phyloP scores from a whole-genome alignment of 805 yeast species.

The Metschnikowia bowlesiae region DNA sequence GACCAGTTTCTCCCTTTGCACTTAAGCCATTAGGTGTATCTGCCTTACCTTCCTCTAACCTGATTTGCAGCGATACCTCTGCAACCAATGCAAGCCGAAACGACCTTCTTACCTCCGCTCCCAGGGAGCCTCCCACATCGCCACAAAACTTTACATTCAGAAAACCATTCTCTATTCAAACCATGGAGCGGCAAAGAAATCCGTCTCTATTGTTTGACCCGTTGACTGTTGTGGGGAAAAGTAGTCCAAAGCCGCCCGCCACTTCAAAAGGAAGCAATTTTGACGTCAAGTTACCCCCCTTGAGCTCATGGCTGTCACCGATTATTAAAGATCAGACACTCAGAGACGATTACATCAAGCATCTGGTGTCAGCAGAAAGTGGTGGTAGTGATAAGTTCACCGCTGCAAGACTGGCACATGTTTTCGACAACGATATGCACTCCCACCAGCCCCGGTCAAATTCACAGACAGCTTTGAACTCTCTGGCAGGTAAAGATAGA shows the following conservation, averaged over 20 bases:
- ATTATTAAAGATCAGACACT: background rate
- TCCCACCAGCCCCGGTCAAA: background rate
- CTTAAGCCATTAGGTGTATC: background rate
- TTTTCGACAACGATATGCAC: background rate
- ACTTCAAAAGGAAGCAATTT: background rate
- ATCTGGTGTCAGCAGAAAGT: background rate
- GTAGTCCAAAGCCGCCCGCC: background rate
- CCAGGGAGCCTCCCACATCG: background rate
- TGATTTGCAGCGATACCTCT: background rate
- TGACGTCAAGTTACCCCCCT: constrained; percentile 1
- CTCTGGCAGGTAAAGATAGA: background rate
- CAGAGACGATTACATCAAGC: background rate
- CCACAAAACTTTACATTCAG: constrained; percentile 1
- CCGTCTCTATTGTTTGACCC: constrained; percentile 4
- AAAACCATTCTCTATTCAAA: background rate
- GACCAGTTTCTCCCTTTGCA: background rate
- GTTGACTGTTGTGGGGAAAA: constrained; percentile 1
- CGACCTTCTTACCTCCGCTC: background rate
- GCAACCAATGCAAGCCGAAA: background rate
- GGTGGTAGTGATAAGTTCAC: background rate
- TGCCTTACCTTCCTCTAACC: background rate
- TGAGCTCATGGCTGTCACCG: background rate
- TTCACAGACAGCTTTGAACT: background rate
- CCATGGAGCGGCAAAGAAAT: background rate
- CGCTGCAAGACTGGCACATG: background rate